phyloP scores from a whole-genome alignment of 768 basidiomycete genomes.

The Coprinopsis cinerea region DNA sequence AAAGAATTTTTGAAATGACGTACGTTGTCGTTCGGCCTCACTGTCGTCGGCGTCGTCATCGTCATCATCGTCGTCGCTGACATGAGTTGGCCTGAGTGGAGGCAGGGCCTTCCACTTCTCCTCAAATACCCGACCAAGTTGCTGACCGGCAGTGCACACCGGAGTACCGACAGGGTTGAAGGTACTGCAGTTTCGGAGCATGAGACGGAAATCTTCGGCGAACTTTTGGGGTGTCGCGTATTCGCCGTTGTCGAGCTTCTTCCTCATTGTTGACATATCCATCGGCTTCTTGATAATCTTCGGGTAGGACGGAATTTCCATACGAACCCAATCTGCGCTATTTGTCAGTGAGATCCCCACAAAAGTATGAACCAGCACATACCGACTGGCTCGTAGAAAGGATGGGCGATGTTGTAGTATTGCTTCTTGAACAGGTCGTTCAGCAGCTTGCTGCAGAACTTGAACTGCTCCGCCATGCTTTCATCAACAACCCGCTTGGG shows the following conservation, averaged over 20 bases:
- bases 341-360: slow-evolving; percentile 10
- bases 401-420: slow-evolving; percentile 62
- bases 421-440: slow-evolving; percentile 75
- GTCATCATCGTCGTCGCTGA: slow-evolving; percentile 59
- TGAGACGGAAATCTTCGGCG: slow-evolving; percentile 86
- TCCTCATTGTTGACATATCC: slow-evolving; percentile 87
- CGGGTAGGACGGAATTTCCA: slow-evolving; percentile 80
- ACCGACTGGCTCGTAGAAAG: slow-evolving; percentile 96
- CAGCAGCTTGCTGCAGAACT: slow-evolving; percentile 73
- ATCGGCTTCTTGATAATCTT: slow-evolving; percentile 92
- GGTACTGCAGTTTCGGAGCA: slow-evolving; percentile 89
- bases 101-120: slow-evolving; percentile 88
- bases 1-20: slow-evolving; percentile 23
- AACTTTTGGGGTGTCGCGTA: slow-evolving; percentile 80
- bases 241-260: slow-evolving; percentile 71
- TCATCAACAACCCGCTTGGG: slow-evolving; percentile 57
- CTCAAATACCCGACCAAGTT: slow-evolving; percentile 83
- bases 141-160: slow-evolving; percentile 81
- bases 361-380: slow-evolving; percentile 26
- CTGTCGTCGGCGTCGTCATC: slow-evolving; percentile 54
- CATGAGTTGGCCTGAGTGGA: slow-evolving; percentile 38
- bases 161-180: slow-evolving; percentile 89
- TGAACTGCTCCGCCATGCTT: slow-evolving; percentile 75
- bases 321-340: slow-evolving; percentile 61
- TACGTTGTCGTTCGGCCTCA: slow-evolving; percentile 67